phyloP scores from a whole-genome alignment of 1,139 yeast genomes.

The Hanseniaspora gamundiae region DNA sequence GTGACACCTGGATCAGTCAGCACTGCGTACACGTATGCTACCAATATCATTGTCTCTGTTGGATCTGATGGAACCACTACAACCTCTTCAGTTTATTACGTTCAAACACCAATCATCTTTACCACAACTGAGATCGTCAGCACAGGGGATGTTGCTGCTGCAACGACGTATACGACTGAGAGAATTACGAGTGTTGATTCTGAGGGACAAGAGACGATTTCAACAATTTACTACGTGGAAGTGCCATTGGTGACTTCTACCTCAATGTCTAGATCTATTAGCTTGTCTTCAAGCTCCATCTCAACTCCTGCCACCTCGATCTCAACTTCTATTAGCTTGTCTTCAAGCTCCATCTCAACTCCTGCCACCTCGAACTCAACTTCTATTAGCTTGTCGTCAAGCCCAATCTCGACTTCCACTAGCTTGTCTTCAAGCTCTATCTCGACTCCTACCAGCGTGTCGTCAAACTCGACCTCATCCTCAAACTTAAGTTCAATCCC shows the following conservation, averaged over 20 bases:
- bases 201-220: slow-evolving; percentile 7
- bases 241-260: no score
- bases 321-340: no score
- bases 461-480: no score
- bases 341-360: no score
- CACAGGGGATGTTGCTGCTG: background rate
- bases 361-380: no score
- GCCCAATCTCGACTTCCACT: no score
- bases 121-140: background rate
- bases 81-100: slow-evolving; percentile 8
- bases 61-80: slow-evolving; percentile 7
- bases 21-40: background rate
- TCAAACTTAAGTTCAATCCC: no score
- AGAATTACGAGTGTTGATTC: slow-evolving; percentile 2
- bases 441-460: no score
- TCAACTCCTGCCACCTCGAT: no score
- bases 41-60: slow-evolving; percentile 6
- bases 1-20: background rate
- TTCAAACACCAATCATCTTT: slow-evolving; percentile 8
- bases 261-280: background rate
- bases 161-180: background rate
- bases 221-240: slow-evolving; percentile 7
- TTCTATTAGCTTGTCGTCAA: no score
- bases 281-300: background rate
- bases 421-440: no score